Percentiles rank a stretch among this genome's conserved stretches.
Evolutionary conservation across 2,329 filamentous ascomycete genomes (phyloP).

Genomic region (Hypomyces rosellus): DNA sequence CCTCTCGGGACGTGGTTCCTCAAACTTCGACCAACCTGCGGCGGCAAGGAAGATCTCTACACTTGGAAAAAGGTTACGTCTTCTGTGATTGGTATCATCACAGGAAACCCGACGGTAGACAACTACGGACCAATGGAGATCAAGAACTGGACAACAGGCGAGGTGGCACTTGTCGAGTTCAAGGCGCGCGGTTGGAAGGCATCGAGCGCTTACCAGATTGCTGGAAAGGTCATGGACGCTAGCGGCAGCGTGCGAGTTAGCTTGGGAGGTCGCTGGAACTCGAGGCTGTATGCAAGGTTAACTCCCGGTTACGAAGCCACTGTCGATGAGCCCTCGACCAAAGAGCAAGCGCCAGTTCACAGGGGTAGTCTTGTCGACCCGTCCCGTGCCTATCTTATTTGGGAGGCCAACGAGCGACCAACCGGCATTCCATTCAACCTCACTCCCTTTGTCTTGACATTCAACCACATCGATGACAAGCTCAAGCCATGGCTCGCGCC

Average conservation of each 20-base stretch:
- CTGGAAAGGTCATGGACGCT: slow-evolving; percentile 76
- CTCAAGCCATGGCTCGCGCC: slow-evolving; percentile 73
- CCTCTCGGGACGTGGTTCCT: slow-evolving; percentile 96
- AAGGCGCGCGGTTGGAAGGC: slow-evolving; percentile 95
- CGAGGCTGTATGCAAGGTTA: slow-evolving; percentile 88
- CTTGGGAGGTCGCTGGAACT: slow-evolving; percentile 93
- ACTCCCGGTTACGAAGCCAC: slow-evolving; percentile 84
- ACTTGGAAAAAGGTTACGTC: slow-evolving; percentile 99
- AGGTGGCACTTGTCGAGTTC: slow-evolving; percentile 84
- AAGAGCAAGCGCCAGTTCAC: slow-evolving; percentile 32
- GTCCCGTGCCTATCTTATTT: slow-evolving; percentile 79
- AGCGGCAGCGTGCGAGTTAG: slow-evolving; percentile 79
- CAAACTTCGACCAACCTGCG: slow-evolving; percentile 67
- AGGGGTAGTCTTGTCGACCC: slow-evolving; percentile 55
- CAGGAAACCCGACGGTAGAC: slow-evolving; percentile 91
- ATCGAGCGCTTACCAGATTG: slow-evolving; percentile 80
- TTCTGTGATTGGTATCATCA: slow-evolving; percentile 97
- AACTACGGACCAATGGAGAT: slow-evolving; percentile 97
- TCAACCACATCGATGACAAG: slow-evolving; percentile 88
- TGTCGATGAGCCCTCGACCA: slow-evolving; percentile 48
- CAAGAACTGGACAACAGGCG: slow-evolving; percentile 94
- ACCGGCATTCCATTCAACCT: slow-evolving; percentile 90
- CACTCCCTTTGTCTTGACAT: slow-evolving; percentile 88
- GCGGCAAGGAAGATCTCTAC: slow-evolving; percentile 78
- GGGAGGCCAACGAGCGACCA: slow-evolving; percentile 80